A percentile compares a stretch with the other conserved stretches of the same genome.
Evolutionary conservation across 441 rosid species (phyloP).

Genomic region (Adansonia grandidieri): DNA sequence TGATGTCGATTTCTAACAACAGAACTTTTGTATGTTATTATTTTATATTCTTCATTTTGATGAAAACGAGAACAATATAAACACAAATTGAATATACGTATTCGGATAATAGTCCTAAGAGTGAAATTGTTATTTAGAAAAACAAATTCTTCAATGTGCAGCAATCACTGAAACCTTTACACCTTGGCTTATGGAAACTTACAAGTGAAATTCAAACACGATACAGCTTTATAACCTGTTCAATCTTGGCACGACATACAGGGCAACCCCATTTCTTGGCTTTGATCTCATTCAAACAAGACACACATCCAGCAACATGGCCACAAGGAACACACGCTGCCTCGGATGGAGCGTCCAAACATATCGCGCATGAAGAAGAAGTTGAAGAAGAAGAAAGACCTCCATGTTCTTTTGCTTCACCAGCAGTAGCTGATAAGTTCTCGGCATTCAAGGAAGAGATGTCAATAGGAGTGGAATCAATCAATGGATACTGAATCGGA

Average conservation of each 20-base stretch:
- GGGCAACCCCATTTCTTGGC: slow-evolving; percentile 94
- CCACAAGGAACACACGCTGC: slow-evolving; percentile 96
- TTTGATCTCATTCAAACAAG: slow-evolving; percentile 81
- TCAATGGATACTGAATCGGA: slow-evolving; percentile 73
- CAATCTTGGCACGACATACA: slow-evolving; percentile 79
- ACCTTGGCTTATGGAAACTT: neutral
- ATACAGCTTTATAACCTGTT: slow-evolving; percentile 73
- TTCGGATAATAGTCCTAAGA: too few species aligned
- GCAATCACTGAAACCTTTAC: neutral
- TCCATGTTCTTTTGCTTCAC: too few species aligned
- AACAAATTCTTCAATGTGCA: too few species aligned
- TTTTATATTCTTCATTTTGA: too few species aligned
- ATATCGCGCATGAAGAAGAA: slow-evolving; percentile 67
- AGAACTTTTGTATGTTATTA: too few species aligned
- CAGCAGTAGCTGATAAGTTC: too few species aligned
- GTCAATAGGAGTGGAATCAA: slow-evolving; percentile 62
- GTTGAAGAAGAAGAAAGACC: too few species aligned
- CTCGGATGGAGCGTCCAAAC: slow-evolving; percentile 89
- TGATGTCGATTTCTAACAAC: too few species aligned
- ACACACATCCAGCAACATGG: slow-evolving; percentile 92
- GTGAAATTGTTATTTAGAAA: too few species aligned
- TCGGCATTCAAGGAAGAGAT: slow-evolving; percentile 32
- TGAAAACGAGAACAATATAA: too few species aligned
- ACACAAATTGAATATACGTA: too few species aligned
- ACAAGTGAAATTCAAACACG: slow-evolving; percentile 54